Conservation (phyloP, 164 flowering plant species). For the Nymphaea thermarum region DNA sequence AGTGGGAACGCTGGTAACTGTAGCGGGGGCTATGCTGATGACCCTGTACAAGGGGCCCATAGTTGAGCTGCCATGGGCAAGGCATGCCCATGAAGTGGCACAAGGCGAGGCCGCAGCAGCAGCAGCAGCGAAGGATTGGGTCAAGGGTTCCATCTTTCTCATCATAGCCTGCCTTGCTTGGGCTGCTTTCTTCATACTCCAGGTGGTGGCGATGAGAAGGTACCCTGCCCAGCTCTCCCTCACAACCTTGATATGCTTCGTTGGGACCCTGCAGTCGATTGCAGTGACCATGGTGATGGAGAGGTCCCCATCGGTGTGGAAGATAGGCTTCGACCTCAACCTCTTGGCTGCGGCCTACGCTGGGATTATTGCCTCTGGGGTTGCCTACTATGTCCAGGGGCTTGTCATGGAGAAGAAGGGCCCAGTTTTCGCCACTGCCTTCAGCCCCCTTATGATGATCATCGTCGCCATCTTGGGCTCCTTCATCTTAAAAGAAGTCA, state of each 20-base stretch:
- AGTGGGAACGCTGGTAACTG: slow-evolving; percentile 14
- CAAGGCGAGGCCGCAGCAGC: neutral
- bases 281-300: slow-evolving; percentile 30
- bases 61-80: neutral
- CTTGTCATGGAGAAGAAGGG: slow-evolving; percentile 39
- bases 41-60: slow-evolving; percentile 13
- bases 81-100: neutral
- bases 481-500: slow-evolving; percentile 25
- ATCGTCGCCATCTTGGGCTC: slow-evolving; percentile 30
- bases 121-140: slow-evolving; percentile 9
- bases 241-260: slow-evolving; percentile 33
- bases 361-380: slow-evolving; percentile 43
- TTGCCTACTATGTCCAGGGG: slow-evolving; percentile 51
- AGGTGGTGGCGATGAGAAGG: slow-evolving; percentile 27
- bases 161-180: slow-evolving; percentile 4
- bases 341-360: slow-evolving; percentile 37
- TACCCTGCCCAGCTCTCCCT: slow-evolving; percentile 45
- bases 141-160: slow-evolving; percentile 16
- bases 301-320: slow-evolving; percentile 27
- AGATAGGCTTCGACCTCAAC: slow-evolving; percentile 34
- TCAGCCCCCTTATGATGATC: slow-evolving; percentile 49
- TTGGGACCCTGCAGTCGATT: slow-evolving; percentile 24
- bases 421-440: slow-evolving; percentile 46
- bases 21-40: slow-evolving; percentile 17
- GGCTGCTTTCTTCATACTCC: slow-evolving; percentile 14